Percentiles rank a stretch among this genome's conserved stretches.
Evolutionary conservation across 306 rosid genomes (phyloP).

Genomic region (Rubus idaeus): DNA sequence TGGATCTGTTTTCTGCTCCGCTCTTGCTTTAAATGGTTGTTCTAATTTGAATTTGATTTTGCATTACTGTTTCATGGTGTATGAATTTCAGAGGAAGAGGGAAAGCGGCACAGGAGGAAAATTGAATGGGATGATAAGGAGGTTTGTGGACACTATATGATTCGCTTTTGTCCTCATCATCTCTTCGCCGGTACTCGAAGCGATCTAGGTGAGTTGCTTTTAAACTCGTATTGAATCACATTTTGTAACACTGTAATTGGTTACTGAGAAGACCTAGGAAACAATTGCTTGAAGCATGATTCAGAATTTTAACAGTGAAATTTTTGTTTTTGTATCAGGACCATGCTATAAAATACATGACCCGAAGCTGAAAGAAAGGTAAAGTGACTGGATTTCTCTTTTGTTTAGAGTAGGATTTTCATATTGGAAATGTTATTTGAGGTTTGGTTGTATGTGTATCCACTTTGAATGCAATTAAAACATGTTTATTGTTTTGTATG

Average conservation of each 20-base stretch:
- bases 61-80: neutral
- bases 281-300: neutral
- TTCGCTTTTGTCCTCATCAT: conserved; percentile 95
- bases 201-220: conserved; percentile 69
- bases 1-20: neutral
- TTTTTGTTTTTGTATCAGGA: conserved; percentile 45
- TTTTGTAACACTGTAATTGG: neutral
- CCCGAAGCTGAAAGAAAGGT: conserved; percentile 80
- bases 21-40: neutral
- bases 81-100: conserved; percentile 65
- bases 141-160: conserved; percentile 80
- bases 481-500: neutral
- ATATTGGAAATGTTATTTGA: neutral
- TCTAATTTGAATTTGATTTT: neutral
- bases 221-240: neutral
- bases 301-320: neutral
- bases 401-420: neutral
- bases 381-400: neutral
- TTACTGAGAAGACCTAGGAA: neutral
- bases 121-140: conserved; percentile 88
- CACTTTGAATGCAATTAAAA: neutral
- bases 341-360: conserved; percentile 78
- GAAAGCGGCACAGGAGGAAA: conserved; percentile 71
- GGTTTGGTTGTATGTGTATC: neutral
- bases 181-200: conserved; percentile 89